A percentile compares a stretch with the other conserved stretches of the same genome.
Conservation (phyloP, 2,329 filamentous ascomycete genomes). For the Aureobasidium sp. region DNA sequence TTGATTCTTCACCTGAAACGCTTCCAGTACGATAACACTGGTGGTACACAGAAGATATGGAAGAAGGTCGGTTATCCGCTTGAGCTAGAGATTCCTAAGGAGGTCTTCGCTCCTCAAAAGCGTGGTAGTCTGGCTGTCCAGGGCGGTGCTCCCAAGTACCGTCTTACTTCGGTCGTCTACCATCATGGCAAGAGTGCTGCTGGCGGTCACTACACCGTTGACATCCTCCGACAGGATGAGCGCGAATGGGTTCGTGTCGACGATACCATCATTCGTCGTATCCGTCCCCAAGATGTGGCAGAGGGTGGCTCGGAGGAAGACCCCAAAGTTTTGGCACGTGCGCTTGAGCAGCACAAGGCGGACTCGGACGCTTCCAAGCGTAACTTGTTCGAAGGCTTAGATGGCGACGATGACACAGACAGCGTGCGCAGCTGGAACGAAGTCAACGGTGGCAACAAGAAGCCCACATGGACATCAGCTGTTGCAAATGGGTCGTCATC, state of each 20-base stretch:
- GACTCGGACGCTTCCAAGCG: conserved; percentile 38
- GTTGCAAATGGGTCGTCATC: conserved; percentile 37
- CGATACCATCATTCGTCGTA: conserved; percentile 80
- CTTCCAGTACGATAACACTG: conserved; percentile 87
- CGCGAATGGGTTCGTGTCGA: conserved; percentile 94
- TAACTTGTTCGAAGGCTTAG: conserved; percentile 67
- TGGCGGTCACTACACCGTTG: conserved; percentile 96
- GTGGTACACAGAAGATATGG: conserved; percentile 94
- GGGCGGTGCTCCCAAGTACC: conserved; percentile 72
- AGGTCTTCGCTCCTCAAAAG: conserved; percentile 74
- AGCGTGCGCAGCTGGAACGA: conserved; percentile 63
- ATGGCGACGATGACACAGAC: conserved; percentile 58
- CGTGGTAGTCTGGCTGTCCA: conserved; percentile 59
- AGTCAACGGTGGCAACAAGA: conserved; percentile 57
- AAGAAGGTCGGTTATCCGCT: conserved; percentile 95
- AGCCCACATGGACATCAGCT: conserved; percentile 49
- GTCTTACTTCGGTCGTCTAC: conserved; percentile 84
- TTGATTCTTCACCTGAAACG: conserved; percentile 94
- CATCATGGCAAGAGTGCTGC: conserved; percentile 96
- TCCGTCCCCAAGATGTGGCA: conserved; percentile 82
- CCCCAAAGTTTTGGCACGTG: conserved; percentile 58
- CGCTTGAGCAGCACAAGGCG: conserved; percentile 61
- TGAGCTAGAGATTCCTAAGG: conserved; percentile 86
- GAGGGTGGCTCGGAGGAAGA: conserved; percentile 78
- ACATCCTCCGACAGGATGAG: conserved; percentile 89